phyloP scores from a whole-genome alignment of 169 alveolate species.

The Eimeria sp. region DNA sequence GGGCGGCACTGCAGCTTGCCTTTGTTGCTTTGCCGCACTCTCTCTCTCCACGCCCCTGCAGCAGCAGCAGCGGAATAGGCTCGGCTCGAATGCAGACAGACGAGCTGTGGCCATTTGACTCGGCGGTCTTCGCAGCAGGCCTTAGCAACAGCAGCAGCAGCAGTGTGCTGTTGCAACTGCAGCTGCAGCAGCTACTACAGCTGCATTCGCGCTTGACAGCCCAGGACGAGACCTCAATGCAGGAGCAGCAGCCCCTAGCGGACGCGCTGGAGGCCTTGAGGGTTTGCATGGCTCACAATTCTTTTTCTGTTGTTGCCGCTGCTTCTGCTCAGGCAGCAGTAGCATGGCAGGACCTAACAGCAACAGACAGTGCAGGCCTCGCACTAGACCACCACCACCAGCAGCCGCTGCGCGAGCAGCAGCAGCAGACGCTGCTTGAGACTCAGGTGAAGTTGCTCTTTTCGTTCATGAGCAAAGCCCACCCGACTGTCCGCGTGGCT shows the following conservation, averaged over 20 bases:
- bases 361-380: neutral
- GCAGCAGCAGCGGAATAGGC: neutral
- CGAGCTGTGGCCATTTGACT: conserved; percentile 11
- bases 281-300: neutral
- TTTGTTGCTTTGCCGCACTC: conserved; percentile 51
- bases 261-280: conserved; percentile 19
- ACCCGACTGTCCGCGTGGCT: conserved; percentile 43
- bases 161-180: conserved; percentile 71
- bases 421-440: conserved; percentile 36
- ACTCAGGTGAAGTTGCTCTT: conserved; percentile 10
- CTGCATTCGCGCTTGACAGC: conserved; percentile 10
- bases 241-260: conserved; percentile 70
- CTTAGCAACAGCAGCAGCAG: conserved; percentile 44
- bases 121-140: conserved; percentile 22
- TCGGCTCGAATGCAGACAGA: neutral
- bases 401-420: conserved; percentile 6
- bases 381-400: neutral
- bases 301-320: conserved; percentile 69
- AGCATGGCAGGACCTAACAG: conserved; percentile 35
- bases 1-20: conserved; percentile 70
- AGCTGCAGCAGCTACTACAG: conserved; percentile 73
- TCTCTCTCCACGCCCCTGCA: conserved; percentile 58
- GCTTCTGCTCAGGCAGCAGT: conserved; percentile 71
- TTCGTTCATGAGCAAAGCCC: neutral
- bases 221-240: conserved; percentile 19